Evolutionary conservation across 1,284 basidiomycete genomes (phyloP), one percentile per base, ranked within the genome.

Genomic region (Volvariella volvacea): DNA sequence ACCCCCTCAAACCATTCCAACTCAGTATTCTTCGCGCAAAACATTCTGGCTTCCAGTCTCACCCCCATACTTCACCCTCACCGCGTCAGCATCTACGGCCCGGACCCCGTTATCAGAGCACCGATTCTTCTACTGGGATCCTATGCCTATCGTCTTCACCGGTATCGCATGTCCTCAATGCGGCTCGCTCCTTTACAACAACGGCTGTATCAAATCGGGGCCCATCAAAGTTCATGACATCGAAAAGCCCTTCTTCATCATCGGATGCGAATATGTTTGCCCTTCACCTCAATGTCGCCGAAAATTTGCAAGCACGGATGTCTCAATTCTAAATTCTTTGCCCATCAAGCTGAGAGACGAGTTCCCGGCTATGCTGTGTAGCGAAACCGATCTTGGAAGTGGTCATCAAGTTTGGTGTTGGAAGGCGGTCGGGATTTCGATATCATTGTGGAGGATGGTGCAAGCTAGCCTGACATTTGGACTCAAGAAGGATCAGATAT

Each of bases 31-130:
- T 3, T 73, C 83, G 47, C 66, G 87, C 34, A 83, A 82, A 58
- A 86, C 85, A 0, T 88, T 88, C 52, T 88, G 85, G 84, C 67
- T 88, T 9, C 84, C 84, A 0, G 77, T 75, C 0, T 85, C 82
- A 0, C 83, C 85, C 0, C 67, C 78, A 0, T 87, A 85, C 56
- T 84, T 88, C 53, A 76, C 79, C 0, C 66, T 87, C 30, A 85
- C 83, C 4, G 78, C 82, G n/a, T 81, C 82, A 3, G 71, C 80
- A 1, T 75, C 76, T 3, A 79, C 76, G 12, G 66, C 78, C 6
- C 75, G 80, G 30, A 79, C 74, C 0, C 78, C 79, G 3, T 79
- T 80, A 2, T 36, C 34, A 6, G 77, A 85, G 46, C 78, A 88
- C 50, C 74, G 74, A 3, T 88, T 88, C 62, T 65, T 87, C 19